Evolutionary conservation across 2,329 filamentous ascomycete genomes (phyloP), one percentile per base, ranked within the genome.

Genomic region (Calcarisporium arbuscula): DNA sequence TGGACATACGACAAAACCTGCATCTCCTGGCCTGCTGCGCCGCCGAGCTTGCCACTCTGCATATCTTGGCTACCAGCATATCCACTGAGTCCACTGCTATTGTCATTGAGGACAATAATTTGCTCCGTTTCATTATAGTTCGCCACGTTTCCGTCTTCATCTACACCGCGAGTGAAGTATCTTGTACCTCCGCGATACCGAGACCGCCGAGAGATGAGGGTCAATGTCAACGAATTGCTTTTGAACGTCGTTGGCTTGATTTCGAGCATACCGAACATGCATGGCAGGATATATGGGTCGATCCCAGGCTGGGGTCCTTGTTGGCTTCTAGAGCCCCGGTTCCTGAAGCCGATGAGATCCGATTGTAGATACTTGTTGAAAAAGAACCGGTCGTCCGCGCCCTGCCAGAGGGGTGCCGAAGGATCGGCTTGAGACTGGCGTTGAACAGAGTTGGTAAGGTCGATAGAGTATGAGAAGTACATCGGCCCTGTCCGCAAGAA

Each of bases 61-160:
- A 85, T 83, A 15, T 83, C 79, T 39, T 75, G 71, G 48, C 82
- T 83, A 34, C 85, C 84, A 32, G 82, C 82, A 58, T 85, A 95
- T 6, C 88, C 89, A 26, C 85, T 80, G 28, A 92, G 64, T 1
- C 83, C 82, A 38, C 78, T 78, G 30, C 75, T 72, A 36, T 67
- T 74, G 60, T 96, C 92, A 51, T 96, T 96, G 47, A 96, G 62
- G 23, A 98, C 78, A 41, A 95, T 72, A 21, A 92, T 71, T 57
- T 98, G 92, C 57, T 98, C 92, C 1, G 92, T 96, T 68, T 98
- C 92, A 56, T 98, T 98, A 72, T 90, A 98, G 59, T 98, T 98
- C 46, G 92, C 87, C n/a, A 92, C 92, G 57, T 96, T 80, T 17
- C 92, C 92, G 42, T 92, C 72, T 45, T 95, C 89, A 54, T 98